Evolutionary conservation across 345 rosid species (phyloP).

Genomic region (Passiflora organensis): DNA sequence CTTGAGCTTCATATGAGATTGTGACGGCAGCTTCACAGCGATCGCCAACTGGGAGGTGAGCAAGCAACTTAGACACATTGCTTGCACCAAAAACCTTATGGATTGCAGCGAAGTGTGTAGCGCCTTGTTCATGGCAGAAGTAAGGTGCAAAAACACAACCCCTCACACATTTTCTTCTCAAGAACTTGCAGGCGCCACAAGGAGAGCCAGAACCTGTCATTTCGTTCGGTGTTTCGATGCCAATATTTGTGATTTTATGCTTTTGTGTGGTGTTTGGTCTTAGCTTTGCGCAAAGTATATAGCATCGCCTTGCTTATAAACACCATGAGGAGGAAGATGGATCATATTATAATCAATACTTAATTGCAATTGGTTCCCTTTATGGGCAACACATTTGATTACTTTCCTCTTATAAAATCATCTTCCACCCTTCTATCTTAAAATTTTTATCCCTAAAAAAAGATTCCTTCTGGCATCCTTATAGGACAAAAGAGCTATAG

Average conservation of each 20-base stretch:
- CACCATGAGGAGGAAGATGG: conserved; percentile 63
- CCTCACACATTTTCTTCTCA: conserved; percentile 61
- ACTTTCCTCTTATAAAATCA: conserved; percentile 16
- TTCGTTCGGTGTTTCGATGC: neutral
- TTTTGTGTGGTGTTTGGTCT: conserved; percentile 1
- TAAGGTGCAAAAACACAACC: conserved; percentile 68
- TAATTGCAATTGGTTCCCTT: conserved; percentile 56
- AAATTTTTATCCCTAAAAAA: conserved; percentile 27
- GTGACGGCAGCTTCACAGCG: conserved; percentile 49
- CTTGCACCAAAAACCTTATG: conserved; percentile 77
- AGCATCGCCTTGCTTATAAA: conserved; percentile 56
- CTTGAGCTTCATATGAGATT: conserved; percentile 49
- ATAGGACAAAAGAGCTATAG: conserved; percentile 44
- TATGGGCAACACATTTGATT: conserved; percentile 71
- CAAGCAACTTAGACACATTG: conserved; percentile 59
- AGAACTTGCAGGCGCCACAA: conserved; percentile 64
- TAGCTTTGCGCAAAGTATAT: conserved; percentile 32
- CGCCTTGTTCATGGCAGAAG: conserved; percentile 51
- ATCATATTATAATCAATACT: conserved; percentile 45
- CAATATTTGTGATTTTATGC: neutral
- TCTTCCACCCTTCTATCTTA: conserved; percentile 26
- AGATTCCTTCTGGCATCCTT: conserved; percentile 48
- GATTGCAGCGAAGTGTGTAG: conserved; percentile 42
- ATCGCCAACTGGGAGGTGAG: conserved; percentile 43
- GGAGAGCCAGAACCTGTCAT: too few species aligned